Evolutionary conservation across 768 basidiomycete genomes (phyloP).

Genomic region (Tephrocybe rancida): DNA sequence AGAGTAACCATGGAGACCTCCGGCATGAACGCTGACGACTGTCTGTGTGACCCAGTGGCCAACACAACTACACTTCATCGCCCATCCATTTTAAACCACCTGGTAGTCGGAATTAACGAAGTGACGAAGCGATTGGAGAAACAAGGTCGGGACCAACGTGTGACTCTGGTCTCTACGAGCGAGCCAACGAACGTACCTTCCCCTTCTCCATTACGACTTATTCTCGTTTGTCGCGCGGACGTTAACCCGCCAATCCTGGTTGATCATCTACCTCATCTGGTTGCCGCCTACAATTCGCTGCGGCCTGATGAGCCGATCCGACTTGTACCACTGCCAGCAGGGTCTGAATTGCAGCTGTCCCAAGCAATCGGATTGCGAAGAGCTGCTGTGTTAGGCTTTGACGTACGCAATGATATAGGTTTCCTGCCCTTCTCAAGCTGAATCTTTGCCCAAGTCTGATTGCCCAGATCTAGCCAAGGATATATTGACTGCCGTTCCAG

Average conservation of each 20-base stretch:
- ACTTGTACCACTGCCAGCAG: conserved; percentile 66
- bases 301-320: conserved; percentile 40
- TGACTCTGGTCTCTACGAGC: conserved; percentile 22
- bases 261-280: conserved; percentile 74
- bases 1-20: not conserved
- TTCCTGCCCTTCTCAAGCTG: conserved; percentile 17
- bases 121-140: conserved; percentile 75
- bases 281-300: conserved; percentile 73
- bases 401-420: conserved; percentile 46
- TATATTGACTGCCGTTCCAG: conserved; percentile 52
- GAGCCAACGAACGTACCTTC: conserved; percentile 12
- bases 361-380: conserved; percentile 66
- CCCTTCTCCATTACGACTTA: conserved; percentile 33
- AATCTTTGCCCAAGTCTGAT: conserved; percentile 29
- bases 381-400: conserved; percentile 65
- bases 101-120: conserved; percentile 75
- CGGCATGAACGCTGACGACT: not conserved
- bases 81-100: conserved; percentile 48
- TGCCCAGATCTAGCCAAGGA: conserved; percentile 38
- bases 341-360: conserved; percentile 64
- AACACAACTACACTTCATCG: conserved; percentile 7
- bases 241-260: conserved; percentile 73
- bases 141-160: conserved; percentile 41
- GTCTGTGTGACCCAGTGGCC: not conserved
- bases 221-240: conserved; percentile 78